Evolutionary conservation across 768 basidiomycete species (phyloP), one percentile per base, ranked within the genome.

Genomic region (Rhodotorula paludigena): DNA sequence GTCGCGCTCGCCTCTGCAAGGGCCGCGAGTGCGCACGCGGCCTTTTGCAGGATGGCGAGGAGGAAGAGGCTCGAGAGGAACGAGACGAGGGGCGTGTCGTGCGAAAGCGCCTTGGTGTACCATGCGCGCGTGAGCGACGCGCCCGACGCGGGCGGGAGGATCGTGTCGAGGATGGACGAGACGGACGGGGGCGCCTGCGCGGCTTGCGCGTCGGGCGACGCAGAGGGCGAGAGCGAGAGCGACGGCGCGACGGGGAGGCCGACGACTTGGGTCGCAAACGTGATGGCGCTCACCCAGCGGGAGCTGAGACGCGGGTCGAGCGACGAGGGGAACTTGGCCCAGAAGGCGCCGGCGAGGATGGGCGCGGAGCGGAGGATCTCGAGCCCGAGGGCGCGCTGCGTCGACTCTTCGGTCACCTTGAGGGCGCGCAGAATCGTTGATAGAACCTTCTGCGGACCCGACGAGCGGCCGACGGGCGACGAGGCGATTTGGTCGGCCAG

Each of bases 201-300:
- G 3, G 30, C 49, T 16, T 51, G 86, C 15, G 87, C 83, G 73
- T 86, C 87, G n/a, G 68, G 38, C 12, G 32, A 9, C 36, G 66
- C 15, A 64, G 73, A 16, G 25, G 42, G 35, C 11, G 66, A 38
- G 47, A 48, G 30, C 76, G 35, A 76, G 33, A 49, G 60, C 41
- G 48, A 18, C 41, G 60, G 66, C 52, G 71, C 56, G 3, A 92
- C 79, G 0, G 89, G 85, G 0, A 92, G 82, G 1, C 89, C 87
- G 57, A 96, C 82, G 60, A 97, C 83, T 14, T 82, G 82, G 5
- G 87, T 89, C 47, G 90, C 85, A 75, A 92, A 88, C 9, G 89
- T 82, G 71, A 96, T 86, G 64, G 92, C 94, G 0, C 88, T 85
- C 39, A 97, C 86, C 92, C 94, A 98, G 75, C 87, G 88, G 0